phyloP scores from a whole-genome alignment of 1,284 basidiomycete species.

The Cystobasidium sp. region DNA sequence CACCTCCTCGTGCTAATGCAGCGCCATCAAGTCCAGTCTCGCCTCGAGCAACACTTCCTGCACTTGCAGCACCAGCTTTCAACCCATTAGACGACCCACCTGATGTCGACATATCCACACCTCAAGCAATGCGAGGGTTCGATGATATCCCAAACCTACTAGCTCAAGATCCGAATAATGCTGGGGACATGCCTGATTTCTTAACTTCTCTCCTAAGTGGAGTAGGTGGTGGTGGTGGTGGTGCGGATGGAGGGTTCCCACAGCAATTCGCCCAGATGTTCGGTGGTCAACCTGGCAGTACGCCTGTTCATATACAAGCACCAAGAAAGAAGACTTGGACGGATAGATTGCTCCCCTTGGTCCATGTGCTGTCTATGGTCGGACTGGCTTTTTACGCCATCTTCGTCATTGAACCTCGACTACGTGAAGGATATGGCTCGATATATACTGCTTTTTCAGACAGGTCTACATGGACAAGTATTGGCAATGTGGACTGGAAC shows the following conservation, averaged over 20 bases:
- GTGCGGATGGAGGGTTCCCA: conserved; percentile 1
- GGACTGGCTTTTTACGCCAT: conserved; percentile 50
- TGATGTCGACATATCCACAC: conserved; percentile 50
- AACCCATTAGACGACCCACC: conserved; percentile 51
- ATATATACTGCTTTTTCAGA: conserved; percentile 44
- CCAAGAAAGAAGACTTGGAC: conserved; percentile 49
- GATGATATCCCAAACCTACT: conserved; percentile 26
- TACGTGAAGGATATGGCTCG: conserved; percentile 15
- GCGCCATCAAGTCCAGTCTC: conserved; percentile 10
- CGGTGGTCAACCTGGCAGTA: conserved; percentile 18
- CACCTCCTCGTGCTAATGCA: conserved; percentile 31
- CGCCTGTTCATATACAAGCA: conserved; percentile 44
- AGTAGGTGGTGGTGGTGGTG: conserved; percentile 33
- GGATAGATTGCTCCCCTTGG: conserved; percentile 51
- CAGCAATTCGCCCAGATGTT: conserved; percentile 42
- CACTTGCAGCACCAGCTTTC: conserved; percentile 44
- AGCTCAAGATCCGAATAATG: not conserved
- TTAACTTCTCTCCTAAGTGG: conserved; percentile 49
- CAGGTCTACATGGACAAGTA: conserved; percentile 36
- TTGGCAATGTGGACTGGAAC: conserved; percentile 47
- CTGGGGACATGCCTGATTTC: conserved; percentile 47
- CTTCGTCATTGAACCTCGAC: conserved; percentile 48
- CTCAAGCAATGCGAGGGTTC: conserved; percentile 25
- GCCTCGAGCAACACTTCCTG: conserved; percentile 18
- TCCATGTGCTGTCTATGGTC: conserved; percentile 52